Evolutionary conservation across 1,284 basidiomycete species (phyloP), one percentile per base, ranked within the genome.

Genomic region (Athelia sp.): DNA sequence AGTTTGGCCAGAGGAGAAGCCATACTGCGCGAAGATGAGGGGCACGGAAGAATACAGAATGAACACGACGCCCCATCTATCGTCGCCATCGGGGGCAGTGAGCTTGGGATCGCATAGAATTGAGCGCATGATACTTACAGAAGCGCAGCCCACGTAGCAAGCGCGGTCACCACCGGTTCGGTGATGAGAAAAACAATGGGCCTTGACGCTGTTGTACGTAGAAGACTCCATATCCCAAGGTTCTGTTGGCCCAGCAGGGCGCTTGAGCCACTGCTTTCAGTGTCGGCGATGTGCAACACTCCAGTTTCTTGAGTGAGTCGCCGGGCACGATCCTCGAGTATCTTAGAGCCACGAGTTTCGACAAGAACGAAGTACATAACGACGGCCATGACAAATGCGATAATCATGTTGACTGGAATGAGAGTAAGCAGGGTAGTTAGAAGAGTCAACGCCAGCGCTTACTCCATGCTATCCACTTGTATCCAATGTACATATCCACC

Each of bases 21-120:
- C n/a, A n/a, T 44, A 44, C 22, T 44, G 43, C 43, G 14, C 24
- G 43, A 6, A 44, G 43, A 44, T 22, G 15, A 44, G 43, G 17
- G 43, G 43, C 10, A 44, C 43, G 10, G 43, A 9, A 8, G 21
- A 23, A n/a, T 18, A 44, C 18, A 44, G 43, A 10, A 44, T n/a
- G 22, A 44, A 44, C 18, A 44, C 43, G 15, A 44, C 23, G 19
- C 43, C 43, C 43, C 43, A 44, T n/a, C 43, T 44, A 21, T n/a
- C n/a, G n/a, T n/a, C 14, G 22, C 19, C 6, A 17, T 8, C 6
- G 6, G 36, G 9, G 36, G n/a, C 4, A 17, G 15, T 6, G 15
- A 8, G 36, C n/a, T 6, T n/a, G 36, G 19, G 19, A n/a, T 21
- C 11, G 8, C 8, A 8, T 22, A 44, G 11, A n/a, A n/a, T n/a